A percentile compares a stretch with the other conserved stretches of the same genome.
Evolutionary conservation across 495 filamentous ascomycete species (phyloP).

Genomic region (Penicillium paxilli): DNA sequence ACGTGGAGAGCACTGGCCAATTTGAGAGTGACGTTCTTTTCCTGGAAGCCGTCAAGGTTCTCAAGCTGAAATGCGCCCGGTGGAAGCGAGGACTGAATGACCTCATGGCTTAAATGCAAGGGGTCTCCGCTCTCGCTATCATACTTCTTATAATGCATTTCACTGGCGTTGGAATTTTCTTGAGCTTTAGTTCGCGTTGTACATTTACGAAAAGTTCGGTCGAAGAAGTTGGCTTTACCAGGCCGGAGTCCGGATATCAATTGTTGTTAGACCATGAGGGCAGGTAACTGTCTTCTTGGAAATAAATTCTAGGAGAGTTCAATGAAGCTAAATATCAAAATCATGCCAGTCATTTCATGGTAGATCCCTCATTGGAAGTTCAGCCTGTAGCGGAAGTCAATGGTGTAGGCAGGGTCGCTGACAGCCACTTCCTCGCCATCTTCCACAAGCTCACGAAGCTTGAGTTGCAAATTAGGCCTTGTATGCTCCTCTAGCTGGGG

Average conservation of each 20-base stretch:
- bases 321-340: constrained; percentile 23
- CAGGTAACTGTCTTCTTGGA: constrained; percentile 25
- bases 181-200: constrained; percentile 34
- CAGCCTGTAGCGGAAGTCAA: constrained; percentile 71
- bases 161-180: constrained; percentile 44
- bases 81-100: constrained; percentile 63
- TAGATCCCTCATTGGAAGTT: constrained; percentile 31
- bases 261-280: constrained; percentile 29
- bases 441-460: constrained; percentile 61
- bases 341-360: constrained; percentile 11
- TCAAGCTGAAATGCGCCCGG: constrained; percentile 74
- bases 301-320: constrained; percentile 16
- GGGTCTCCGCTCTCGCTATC: constrained; percentile 10
- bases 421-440: constrained; percentile 77
- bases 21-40: constrained; percentile 89
- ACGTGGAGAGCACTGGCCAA: constrained; percentile 91
- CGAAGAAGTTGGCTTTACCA: constrained; percentile 36
- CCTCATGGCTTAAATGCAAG: constrained; percentile 45
- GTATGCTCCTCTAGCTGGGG: constrained; percentile 79
- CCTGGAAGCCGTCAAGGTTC: constrained; percentile 77
- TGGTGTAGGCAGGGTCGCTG: constrained; percentile 76
- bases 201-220: constrained; percentile 45
- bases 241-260: constrained; percentile 37
- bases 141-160: constrained; percentile 43
- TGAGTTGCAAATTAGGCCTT: constrained; percentile 76